Conservation (phyloP, 345 rosid species). For the Cardamine occulta region DNA sequence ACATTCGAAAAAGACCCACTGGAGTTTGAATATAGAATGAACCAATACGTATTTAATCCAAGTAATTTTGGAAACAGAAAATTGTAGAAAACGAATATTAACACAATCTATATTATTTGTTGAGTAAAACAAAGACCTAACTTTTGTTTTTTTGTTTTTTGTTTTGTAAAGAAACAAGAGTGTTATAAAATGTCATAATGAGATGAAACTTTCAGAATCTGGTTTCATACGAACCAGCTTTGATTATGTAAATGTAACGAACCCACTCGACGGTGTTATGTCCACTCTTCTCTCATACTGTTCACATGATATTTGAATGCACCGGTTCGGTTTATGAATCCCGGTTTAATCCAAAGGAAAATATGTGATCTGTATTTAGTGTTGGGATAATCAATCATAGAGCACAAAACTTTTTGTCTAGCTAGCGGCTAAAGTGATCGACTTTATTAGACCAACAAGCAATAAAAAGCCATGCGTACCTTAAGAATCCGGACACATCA, state of each 20-base stretch:
- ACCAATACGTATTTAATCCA: background rate
- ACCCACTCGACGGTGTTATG: slow-evolving; percentile 86
- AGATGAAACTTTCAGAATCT: slow-evolving; percentile 52
- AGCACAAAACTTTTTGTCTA: slow-evolving; percentile 32
- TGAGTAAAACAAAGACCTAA: background rate
- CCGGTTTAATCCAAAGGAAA: background rate
- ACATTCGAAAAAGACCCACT: background rate
- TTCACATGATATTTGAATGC: slow-evolving; percentile 23
- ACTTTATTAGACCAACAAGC: slow-evolving; percentile 37
- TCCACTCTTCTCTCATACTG: slow-evolving; percentile 92
- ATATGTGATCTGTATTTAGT: slow-evolving; percentile 7
- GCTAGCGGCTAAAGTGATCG: slow-evolving; percentile 35
- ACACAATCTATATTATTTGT: too few species aligned
- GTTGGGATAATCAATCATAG: slow-evolving; percentile 34
- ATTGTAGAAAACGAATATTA: background rate
- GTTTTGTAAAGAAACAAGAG: slow-evolving; percentile 3
- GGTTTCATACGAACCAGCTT: slow-evolving; percentile 77
- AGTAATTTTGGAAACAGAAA: background rate
- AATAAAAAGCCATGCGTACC: slow-evolving; percentile 46
- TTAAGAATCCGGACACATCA: slow-evolving; percentile 83
- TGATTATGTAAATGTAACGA: slow-evolving; percentile 58
- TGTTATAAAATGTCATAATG: background rate
- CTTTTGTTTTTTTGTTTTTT: background rate
- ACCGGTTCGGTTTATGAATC: background rate
- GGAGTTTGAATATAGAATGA: slow-evolving; percentile 12